These are phyloP conservation scores for Trametes sp. DNA, from an alignment of 1,284 basidiomycete species.

Conservation along the genomic window DNA sequence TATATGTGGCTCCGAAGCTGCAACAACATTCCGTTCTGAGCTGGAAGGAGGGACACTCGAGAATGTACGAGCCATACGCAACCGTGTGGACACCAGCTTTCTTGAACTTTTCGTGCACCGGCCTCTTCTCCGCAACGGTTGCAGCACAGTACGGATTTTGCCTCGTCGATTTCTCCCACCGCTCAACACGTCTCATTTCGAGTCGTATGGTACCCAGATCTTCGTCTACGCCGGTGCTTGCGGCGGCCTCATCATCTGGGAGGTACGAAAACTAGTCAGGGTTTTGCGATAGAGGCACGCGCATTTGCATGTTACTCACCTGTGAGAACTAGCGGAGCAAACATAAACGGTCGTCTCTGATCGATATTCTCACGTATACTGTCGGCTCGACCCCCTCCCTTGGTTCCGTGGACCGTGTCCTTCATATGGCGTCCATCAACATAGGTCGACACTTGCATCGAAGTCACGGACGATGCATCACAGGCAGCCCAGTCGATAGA, in stretches of 20 bases:
- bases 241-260: not conserved
- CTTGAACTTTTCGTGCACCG: not conserved
- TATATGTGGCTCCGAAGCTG: not conserved
- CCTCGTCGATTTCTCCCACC: not conserved
- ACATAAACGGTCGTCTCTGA: not conserved
- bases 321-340: slow-evolving; percentile 9
- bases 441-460: not conserved
- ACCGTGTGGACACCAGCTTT: not conserved
- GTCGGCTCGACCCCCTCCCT: not conserved
- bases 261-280: not conserved
- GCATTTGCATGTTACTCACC: slow-evolving; percentile 1
- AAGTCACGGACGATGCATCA: not conserved
- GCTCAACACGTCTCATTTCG: not conserved
- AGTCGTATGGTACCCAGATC: not conserved
- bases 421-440: not conserved
- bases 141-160: not conserved
- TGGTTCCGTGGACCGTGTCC: not conserved
- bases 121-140: not conserved
- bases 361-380: not conserved
- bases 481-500: not conserved
- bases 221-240: not conserved
- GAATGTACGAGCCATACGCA: not conserved
- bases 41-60: not conserved
- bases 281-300: too few species aligned
- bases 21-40: not conserved